Base-by-base conservation (phyloP, 225 moss, liverwort and hornwort genomes). In the Anthoceros angustus region DNA sequence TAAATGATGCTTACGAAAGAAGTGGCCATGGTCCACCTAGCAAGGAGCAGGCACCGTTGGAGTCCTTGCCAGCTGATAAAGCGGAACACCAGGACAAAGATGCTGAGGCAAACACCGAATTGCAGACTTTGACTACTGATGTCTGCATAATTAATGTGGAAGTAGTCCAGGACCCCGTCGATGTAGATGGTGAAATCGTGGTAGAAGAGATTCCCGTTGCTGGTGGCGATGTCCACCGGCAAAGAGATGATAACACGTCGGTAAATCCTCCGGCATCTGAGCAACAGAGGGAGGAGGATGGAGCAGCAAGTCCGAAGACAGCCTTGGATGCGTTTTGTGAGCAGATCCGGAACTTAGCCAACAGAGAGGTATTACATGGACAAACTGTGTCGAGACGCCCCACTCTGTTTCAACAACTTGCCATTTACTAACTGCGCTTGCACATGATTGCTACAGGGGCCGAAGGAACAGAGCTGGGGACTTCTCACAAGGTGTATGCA, bases 381-480 rank as follows among this genome's bases (percentile, higher is more conserved):
- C 6, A 55, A 5, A 20, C 55, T 18, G 23, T 5, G 7, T 55
- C 14, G 6, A 18, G 55, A 55, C 23, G 55, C 55, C 23, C 7
- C 55, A 9, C 18, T 18, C 55, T 20, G 7, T 9, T 4, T 55
- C 55, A 20, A 55, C 14, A 18, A 55, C 18, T 2, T 55, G 55
- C n/a, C 23, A 15, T 55, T 55, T 23, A 55, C 55, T 20, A 23
- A 55, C 23, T 55, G 55, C 23, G 18, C 11, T 9, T 55, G 18
- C 23, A 12, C 55, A 1, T 18, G 14, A 18, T 55, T 55, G 3
- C 12, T 20, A 7, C 55, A 55, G 55, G 55, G 55, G 1, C 18
- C 55, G 14, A 55, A 55, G 55, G 55, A 55, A 20, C 55, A 55
- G 55, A 55, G 23, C n/a, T 55, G 55, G 55, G 55, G 55, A 20